phyloP scores from a whole-genome alignment of 768 basidiomycete species.

The Melanogaster broomeanus region DNA sequence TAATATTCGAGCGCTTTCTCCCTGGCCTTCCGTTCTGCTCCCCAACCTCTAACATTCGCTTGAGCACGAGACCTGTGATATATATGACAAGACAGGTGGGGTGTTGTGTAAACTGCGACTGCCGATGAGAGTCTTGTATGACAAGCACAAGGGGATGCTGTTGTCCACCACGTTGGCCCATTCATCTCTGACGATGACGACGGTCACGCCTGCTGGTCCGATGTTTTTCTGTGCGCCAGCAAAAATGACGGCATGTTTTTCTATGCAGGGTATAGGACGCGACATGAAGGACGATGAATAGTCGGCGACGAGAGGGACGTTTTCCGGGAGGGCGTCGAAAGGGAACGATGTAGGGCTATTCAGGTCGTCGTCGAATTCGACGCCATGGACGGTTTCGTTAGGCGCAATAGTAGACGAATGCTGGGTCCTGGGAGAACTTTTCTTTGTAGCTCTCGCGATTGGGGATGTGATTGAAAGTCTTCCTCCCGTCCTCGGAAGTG shows the following conservation, averaged over 20 bases:
- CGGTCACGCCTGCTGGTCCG: slow-evolving; percentile 90
- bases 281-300: slow-evolving; percentile 98
- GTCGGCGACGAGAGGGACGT: slow-evolving; percentile 86
- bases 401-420: slow-evolving; percentile 97
- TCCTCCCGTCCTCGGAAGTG: slow-evolving; percentile 58
- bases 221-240: slow-evolving; percentile 99
- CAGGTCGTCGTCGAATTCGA: slow-evolving; percentile 75
- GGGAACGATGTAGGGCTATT: slow-evolving; percentile 71
- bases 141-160: slow-evolving; percentile 76
- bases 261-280: slow-evolving; percentile 83
- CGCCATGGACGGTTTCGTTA: slow-evolving; percentile 98
- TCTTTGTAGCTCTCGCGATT: slow-evolving; percentile 61
- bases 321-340: slow-evolving; percentile 66
- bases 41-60: slow-evolving; percentile 51
- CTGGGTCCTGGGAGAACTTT: slow-evolving; percentile 75
- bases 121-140: slow-evolving; percentile 83
- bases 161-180: slow-evolving; percentile 70
- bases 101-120: slow-evolving; percentile 87
- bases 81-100: slow-evolving; percentile 92
- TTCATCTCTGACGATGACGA: slow-evolving; percentile 94
- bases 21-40: slow-evolving; percentile 12
- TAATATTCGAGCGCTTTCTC: slow-evolving; percentile 69
- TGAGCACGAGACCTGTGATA: slow-evolving; percentile 82
- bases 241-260: slow-evolving; percentile 91
- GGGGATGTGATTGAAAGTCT: slow-evolving; percentile 81